Base-by-base conservation (phyloP, 352 stramenopile genomes). In the Globisporangium solare region DNA sequence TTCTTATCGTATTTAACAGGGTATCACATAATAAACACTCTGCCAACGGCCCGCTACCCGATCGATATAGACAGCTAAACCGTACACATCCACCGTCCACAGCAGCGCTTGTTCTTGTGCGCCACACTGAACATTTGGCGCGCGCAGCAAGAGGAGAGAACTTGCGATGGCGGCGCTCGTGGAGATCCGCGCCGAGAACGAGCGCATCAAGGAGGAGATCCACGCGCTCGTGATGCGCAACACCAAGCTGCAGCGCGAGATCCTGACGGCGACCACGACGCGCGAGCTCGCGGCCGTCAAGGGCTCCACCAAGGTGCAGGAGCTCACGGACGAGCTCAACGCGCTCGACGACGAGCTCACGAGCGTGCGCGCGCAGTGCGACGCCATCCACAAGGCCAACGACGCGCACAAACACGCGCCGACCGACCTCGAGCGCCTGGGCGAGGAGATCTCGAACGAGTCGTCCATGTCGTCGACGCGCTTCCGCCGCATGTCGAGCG, bases 161-260 rank as follows among this genome's bases (percentile, higher is more conserved):
- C n/a, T n/a, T n/a, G n/a, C n/a, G n/a, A n/a, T 35, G 27, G 7
- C 27, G 27, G 10, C 27, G 13, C 42, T 63, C 3, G 8, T 35
- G 27, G 74, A 83, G 10, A 24, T 89, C 32, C 64, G 64, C 51
- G 74, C 58, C n/a, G 75, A 90, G 64, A 90, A 86, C 54, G 63
- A 82, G 59, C 70, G 70, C 40, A 53, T 88, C 39, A 57, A 60
- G 41, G 64, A 73, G 45, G 70, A 88, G 64, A 86, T 90, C 56
- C 66, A 86, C 48, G 65, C 61, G 53, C 67, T 88, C 56, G 66
- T 83, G 46, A 67, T 70, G 48, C 63, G 70, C 68, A 90, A 90
- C 63, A 83, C 66, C 47, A 74, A 65, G 40, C 77, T 88, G 61
- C 71, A 90, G 67, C 74, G 74, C 72, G 77, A 90, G 54, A 67